These are phyloP conservation scores for Zygotorulaspora mrakii DNA, from an alignment of 1,139 yeast genomes.

Conservation along the genomic window DNA sequence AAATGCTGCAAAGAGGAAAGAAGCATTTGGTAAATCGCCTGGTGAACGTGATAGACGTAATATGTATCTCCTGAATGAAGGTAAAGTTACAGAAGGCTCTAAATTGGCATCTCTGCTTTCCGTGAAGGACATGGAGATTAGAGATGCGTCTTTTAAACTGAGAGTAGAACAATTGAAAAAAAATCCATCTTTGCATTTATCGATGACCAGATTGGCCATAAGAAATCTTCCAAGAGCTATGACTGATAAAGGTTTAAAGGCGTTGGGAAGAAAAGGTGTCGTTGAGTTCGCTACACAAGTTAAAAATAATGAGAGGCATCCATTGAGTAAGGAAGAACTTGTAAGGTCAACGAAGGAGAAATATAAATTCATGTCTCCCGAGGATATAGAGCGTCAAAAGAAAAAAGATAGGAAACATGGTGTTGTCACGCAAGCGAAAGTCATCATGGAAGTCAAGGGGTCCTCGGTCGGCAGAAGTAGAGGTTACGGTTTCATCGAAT, in stretches of 20 bases:
- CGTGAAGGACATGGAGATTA: constrained; percentile 72
- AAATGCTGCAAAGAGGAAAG: constrained; percentile 69
- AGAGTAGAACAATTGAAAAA: constrained; percentile 88
- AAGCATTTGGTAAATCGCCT: constrained; percentile 74
- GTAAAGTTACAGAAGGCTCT: constrained; percentile 79
- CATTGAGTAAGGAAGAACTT: constrained; percentile 84
- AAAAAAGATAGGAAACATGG: constrained; percentile 77
- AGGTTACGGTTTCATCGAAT: constrained; percentile 95
- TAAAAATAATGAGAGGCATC: constrained; percentile 68
- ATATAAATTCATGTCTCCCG: constrained; percentile 46
- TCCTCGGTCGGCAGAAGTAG: constrained; percentile 85
- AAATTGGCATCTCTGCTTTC: constrained; percentile 69
- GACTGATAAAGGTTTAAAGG: constrained; percentile 84
- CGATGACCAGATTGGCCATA: constrained; percentile 89
- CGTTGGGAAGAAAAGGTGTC: constrained; percentile 89
- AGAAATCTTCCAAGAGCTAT: constrained; percentile 91
- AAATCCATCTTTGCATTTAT: constrained; percentile 85
- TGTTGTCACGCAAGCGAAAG: constrained; percentile 89
- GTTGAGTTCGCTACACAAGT: constrained; percentile 96
- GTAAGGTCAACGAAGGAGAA: constrained; percentile 71
- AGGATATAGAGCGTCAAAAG: constrained; percentile 41
- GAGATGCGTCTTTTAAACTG: constrained; percentile 82
- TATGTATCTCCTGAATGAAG: constrained; percentile 84
- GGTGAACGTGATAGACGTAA: constrained; percentile 80
- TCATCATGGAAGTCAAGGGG: constrained; percentile 87